Evolutionary conservation across 345 rosid genomes (phyloP).

Genomic region (Boechera stricta): DNA sequence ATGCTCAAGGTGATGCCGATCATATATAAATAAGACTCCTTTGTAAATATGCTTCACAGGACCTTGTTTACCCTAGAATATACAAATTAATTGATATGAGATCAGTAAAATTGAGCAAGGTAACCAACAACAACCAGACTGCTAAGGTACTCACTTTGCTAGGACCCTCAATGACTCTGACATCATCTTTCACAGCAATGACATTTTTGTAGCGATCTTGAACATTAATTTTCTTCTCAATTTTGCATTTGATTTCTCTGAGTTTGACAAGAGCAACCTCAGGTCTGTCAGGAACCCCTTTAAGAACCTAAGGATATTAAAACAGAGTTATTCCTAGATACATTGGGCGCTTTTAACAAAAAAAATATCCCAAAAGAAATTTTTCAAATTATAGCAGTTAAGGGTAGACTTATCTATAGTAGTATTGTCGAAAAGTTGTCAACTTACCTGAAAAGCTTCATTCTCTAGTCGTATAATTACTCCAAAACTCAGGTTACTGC

Average conservation of each 20-base stretch:
- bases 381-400: background rate
- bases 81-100: slow-evolving; percentile 7
- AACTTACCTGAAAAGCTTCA: slow-evolving; percentile 87
- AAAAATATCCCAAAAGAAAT: background rate
- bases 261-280: slow-evolving; percentile 80
- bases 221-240: slow-evolving; percentile 74
- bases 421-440: slow-evolving; percentile 13
- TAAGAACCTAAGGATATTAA: slow-evolving; percentile 62
- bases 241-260: slow-evolving; percentile 93
- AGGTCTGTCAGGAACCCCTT: slow-evolving; percentile 94
- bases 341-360: background rate
- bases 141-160: slow-evolving; percentile 67
- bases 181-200: slow-evolving; percentile 78
- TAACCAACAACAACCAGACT: slow-evolving; percentile 29
- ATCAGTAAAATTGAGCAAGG: slow-evolving; percentile 9
- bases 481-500: slow-evolving; percentile 90
- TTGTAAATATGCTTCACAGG: slow-evolving; percentile 87
- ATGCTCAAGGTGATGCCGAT: slow-evolving; percentile 96
- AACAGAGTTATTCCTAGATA: slow-evolving; percentile 26
- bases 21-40: slow-evolving; percentile 76
- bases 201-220: slow-evolving; percentile 76
- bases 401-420: slow-evolving; percentile 19
- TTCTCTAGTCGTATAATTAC: slow-evolving; percentile 94
- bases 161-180: slow-evolving; percentile 84
- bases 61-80: slow-evolving; percentile 86